phyloP scores from a whole-genome alignment of 306 rosid genomes.

The Citrullus mucosospermus region DNA sequence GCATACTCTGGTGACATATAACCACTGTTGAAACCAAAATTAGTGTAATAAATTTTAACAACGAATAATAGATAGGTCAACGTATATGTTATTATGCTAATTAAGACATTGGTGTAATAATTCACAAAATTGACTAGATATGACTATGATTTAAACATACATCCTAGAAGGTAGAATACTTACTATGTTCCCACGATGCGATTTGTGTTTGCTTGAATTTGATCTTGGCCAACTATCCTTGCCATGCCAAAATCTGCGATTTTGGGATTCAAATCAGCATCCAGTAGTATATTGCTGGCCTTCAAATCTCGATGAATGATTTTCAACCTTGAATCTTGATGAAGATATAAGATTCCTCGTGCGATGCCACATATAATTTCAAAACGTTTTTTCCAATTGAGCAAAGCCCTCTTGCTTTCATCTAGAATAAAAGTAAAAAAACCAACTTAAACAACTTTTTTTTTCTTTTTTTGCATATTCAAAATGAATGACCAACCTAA shows the following conservation, averaged over 20 bases:
- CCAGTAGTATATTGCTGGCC: neutral
- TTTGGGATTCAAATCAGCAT: neutral
- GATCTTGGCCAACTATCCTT: neutral
- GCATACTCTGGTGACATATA: conserved; percentile 64
- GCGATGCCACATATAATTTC: neutral
- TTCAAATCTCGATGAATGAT: neutral
- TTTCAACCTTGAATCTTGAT: conserved; percentile 4
- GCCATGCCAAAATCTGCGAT: conserved; percentile 8
- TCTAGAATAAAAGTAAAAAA: neutral
- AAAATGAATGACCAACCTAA: neutral
- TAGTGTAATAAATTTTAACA: neutral
- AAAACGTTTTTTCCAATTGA: neutral
- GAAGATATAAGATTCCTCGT: neutral
- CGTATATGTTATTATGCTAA: neutral
- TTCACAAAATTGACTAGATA: neutral
- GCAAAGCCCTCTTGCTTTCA: conserved; percentile 2
- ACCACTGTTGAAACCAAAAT: conserved; percentile 18
- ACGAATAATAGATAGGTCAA: neutral
- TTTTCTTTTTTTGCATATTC: neutral
- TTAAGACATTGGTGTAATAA: neutral
- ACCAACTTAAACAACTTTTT: neutral
- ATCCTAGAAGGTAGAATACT: neutral
- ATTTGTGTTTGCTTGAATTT: neutral
- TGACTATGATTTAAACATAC: neutral
- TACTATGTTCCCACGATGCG: neutral